Evolutionary conservation across 169 alveolate species (phyloP), one percentile per base, ranked within the genome.

Genomic region (Eimeria maxima): DNA sequence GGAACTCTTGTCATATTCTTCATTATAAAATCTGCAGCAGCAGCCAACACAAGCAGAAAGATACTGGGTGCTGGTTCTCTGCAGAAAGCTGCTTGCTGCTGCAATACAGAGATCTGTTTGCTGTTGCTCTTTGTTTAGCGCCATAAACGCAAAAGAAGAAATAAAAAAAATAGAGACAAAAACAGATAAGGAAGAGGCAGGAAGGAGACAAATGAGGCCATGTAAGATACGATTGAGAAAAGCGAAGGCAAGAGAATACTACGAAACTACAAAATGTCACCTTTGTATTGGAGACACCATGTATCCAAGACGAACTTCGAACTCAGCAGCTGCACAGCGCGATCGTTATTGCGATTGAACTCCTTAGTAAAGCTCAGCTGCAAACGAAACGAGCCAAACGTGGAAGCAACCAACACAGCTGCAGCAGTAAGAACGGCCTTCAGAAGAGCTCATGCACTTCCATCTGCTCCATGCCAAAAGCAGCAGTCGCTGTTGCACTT

Each of bases 271-370:
- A n/a, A n/a, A n/a, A 65, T 8, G 86, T 76, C 57, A 92, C 95
- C 71, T 57, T 60, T 76, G 84, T 92, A 92, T 42, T 57, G 80
- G 50, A 45, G 33, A 74, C 95, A 92, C 95, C 95, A 92, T 27
- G 33, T 27, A 78, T 92, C 95, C 27, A 92, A 90, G 42, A 60
- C 57, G 67, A 92, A 92, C 73, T 78, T 76, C 44, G 95, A 92
- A 38, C 92, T 69, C n/a, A 92, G 95, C 38, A 92, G 42, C 33
- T 55, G 91, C 5, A 55, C 95, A 47, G 55, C 74, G 7, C 42
- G 8, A 4, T 90, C 81, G 60, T 14, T 27, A 60, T 90, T 60
- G 7, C 45, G 90, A 6, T 24, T 50, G 16, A n/a, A 76, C 63
- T 4, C 24, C 38, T 55, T 47, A 8, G 53, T 42, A 63, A 45